Conservation (phyloP, 2,329 filamentous ascomycete genomes). For the Colletotrichum paranaense region DNA sequence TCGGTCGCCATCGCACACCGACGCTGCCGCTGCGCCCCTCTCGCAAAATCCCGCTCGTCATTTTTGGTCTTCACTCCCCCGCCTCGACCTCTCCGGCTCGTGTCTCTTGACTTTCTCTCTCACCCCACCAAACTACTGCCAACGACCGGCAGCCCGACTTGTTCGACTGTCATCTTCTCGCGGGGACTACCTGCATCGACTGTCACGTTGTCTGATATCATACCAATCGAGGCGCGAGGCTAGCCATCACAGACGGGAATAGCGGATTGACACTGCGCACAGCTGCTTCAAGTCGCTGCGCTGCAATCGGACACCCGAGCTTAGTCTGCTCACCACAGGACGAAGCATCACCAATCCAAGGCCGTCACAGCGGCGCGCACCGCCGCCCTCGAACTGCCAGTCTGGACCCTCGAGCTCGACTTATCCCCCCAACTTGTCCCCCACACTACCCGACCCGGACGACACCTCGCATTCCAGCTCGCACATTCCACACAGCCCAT, state of each 20-base stretch:
- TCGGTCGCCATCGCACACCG: conserved; percentile 12
- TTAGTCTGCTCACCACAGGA: conserved; percentile 17
- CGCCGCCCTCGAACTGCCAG: conserved; percentile 1
- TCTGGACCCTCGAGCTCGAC: conserved; percentile 1
- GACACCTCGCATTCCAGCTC: conserved; percentile 1
- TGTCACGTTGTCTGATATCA: neutral
- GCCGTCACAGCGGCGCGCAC: neutral
- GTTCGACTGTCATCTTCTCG: neutral
- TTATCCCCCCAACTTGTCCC: conserved; percentile 8
- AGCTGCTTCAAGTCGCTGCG: conserved; percentile 4
- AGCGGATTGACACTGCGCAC: conserved; percentile 7
- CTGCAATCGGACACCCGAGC: conserved; percentile 10
- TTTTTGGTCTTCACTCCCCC: neutral
- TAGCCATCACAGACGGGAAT: neutral
- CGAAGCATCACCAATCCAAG: conserved; percentile 23
- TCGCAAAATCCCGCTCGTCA: neutral
- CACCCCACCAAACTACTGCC: neutral
- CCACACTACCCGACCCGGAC: conserved; percentile 4
- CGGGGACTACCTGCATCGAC: neutral
- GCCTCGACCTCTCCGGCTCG: neutral
- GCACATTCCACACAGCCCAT: conserved; percentile 16
- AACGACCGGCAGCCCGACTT: neutral
- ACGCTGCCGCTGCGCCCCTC: neutral
- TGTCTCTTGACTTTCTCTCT: neutral
- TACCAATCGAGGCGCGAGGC: neutral